Conservation (phyloP, 108 stramenopile species). For the Nitzschia sp. region DNA sequence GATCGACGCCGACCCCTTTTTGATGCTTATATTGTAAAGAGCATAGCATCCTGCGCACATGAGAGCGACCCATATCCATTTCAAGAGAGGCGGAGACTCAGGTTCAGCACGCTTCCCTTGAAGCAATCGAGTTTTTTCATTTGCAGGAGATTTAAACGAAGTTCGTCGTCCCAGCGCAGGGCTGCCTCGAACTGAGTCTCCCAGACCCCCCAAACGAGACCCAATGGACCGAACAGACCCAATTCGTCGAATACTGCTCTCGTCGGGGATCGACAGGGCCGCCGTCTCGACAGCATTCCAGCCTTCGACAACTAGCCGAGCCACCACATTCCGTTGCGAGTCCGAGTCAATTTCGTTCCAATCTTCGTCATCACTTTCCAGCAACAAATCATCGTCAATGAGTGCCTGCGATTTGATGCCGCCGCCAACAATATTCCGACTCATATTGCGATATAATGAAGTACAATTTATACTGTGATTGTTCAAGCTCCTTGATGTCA, state of each 20-base stretch:
- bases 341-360: background rate
- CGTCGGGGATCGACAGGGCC: background rate
- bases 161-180: background rate
- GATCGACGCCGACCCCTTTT: slow-evolving; percentile 37
- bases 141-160: background rate
- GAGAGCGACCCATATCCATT: slow-evolving; percentile 61
- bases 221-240: background rate
- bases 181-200: background rate
- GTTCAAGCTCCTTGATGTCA: too few species aligned
- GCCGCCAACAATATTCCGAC: background rate
- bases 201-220: background rate
- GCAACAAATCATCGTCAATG: background rate
- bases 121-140: background rate
- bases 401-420: background rate
- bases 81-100: slow-evolving; percentile 24
- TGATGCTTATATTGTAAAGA: slow-evolving; percentile 58
- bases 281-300: background rate
- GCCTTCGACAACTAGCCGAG: background rate
- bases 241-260: too few species aligned
- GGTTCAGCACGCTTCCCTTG: background rate
- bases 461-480: too few species aligned
- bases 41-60: slow-evolving; percentile 66
- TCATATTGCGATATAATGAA: background rate
- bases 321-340: background rate
- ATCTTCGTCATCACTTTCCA: background rate